Percentiles rank a stretch among this genome's conserved stretches.
Evolutionary conservation across 495 filamentous ascomycete species (phyloP).

Genomic region (Xylaria acuta): DNA sequence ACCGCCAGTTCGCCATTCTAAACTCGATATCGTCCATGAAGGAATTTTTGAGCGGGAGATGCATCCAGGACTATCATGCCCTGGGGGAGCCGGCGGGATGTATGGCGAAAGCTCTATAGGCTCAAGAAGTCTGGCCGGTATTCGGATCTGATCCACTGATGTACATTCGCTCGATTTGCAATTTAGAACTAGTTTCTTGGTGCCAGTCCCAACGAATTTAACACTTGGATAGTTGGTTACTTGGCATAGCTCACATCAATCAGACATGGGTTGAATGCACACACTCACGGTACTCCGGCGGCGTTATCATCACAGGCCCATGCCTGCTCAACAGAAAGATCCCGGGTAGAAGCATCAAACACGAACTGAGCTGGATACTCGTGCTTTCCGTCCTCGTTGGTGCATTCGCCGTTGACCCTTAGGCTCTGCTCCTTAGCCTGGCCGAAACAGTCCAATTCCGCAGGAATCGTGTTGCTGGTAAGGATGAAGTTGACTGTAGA

Average conservation of each 20-base stretch:
- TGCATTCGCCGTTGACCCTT: background rate
- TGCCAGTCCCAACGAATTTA: background rate
- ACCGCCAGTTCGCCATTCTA: conserved; percentile 3
- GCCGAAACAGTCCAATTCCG: background rate
- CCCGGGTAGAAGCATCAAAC: background rate
- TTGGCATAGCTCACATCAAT: background rate
- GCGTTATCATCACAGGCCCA: background rate
- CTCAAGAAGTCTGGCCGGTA: background rate
- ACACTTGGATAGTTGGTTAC: conserved; percentile 6
- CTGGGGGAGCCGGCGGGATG: background rate
- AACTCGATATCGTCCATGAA: conserved; percentile 1
- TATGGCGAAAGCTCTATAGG: background rate
- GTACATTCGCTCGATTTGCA: conserved; percentile 1
- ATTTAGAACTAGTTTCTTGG: background rate
- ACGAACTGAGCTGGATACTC: background rate
- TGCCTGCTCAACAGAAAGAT: background rate
- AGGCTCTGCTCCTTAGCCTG: background rate
- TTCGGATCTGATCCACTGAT: background rate
- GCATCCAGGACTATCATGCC: background rate
- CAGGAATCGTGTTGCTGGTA: background rate
- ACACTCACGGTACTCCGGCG: background rate
- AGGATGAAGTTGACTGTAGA: background rate
- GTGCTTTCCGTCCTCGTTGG: background rate
- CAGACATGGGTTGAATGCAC: background rate
- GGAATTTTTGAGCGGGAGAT: background rate